Evolutionary conservation across 225 moss, liverwort and hornwort species (phyloP), one percentile per base, ranked within the genome.

Genomic region (Marchantia polymorpha): DNA sequence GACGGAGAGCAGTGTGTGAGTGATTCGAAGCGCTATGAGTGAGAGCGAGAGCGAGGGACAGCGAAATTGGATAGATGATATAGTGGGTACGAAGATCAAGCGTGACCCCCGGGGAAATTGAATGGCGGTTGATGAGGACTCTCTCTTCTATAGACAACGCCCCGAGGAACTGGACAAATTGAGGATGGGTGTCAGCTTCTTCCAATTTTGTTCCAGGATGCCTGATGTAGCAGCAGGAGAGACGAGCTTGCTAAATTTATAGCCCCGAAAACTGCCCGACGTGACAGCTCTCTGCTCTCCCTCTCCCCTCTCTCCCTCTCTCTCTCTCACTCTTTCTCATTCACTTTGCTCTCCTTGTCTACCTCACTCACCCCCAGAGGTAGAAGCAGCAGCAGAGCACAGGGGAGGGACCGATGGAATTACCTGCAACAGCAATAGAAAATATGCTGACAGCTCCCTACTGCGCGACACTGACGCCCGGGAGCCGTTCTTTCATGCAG

Each of bases 191-290:
- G 67, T 31, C 29, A 67, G 67, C 11, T 12, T 67, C 26, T 25
- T 67, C 0, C 61, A 61, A 23, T 22, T 61, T 23, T 61, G 15
- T 61, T 49, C 39, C 71, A 69, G 69, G 47, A 4, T 8, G 50
- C 23, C n/a, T 22, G 16, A 10, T 48, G 39, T 14, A 70, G 19
- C 16, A 22, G 53, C 14, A 73, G 73, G 7, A 53, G 73, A 73
- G 27, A 50, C 48, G 52, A 19, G 56, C 19, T 56, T 25, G 27
- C 73, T 73, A 73, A 73, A 73, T 73, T 73, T 73, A 29, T 15
- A 54, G 52, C 7, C 7, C 12, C 52, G 51, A 10, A 17, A 54
- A 46, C 19, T 69, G 31, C 19, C 39, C 16, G 46, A 69, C 15
- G 13, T 14, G 10, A 56, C 14, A 19, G 39, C 3, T 5, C 39